Evolutionary conservation across 1,139 yeast species (phyloP).

Genomic region (Taiozyma sp.): DNA sequence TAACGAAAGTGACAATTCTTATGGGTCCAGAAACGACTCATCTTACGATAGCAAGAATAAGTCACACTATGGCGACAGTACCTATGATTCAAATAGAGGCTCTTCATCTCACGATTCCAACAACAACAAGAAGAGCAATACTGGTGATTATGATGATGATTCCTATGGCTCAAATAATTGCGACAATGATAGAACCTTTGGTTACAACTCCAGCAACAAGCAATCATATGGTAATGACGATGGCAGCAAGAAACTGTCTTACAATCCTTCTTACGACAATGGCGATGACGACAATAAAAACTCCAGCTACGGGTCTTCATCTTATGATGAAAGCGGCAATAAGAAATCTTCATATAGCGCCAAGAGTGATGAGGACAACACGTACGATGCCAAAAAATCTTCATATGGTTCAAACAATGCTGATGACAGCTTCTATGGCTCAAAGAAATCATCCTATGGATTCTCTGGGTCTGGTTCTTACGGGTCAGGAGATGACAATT

Average conservation of each 20-base stretch:
- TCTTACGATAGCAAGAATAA: slow-evolving; percentile 17
- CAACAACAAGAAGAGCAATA: slow-evolving; percentile 13
- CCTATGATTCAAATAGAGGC: no score
- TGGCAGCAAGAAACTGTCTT: slow-evolving; percentile 9
- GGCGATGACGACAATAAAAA: slow-evolving; percentile 13
- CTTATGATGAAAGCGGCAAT: slow-evolving; percentile 6
- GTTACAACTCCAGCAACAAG: slow-evolving; percentile 14
- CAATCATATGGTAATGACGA: slow-evolving; percentile 17
- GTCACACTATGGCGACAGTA: slow-evolving; percentile 2
- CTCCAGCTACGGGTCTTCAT: slow-evolving; percentile 3
- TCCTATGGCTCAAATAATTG: slow-evolving; percentile 16
- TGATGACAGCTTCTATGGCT: not conserved
- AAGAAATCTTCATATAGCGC: slow-evolving; percentile 19
- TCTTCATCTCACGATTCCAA: not conserved
- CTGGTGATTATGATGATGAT: slow-evolving; percentile 11
- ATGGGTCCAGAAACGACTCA: slow-evolving; percentile 1
- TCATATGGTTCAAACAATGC: slow-evolving; percentile 6
- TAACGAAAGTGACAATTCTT: not conserved
- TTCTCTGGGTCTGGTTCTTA: slow-evolving; percentile 1
- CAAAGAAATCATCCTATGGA: slow-evolving; percentile 9
- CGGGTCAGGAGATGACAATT: slow-evolving; percentile 1
- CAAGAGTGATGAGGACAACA: slow-evolving; percentile 14
- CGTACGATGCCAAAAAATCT: slow-evolving; percentile 22
- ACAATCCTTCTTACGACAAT: slow-evolving; percentile 9
- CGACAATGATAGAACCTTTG: slow-evolving; percentile 5